Evolutionary conservation across 106 monocot genomes (phyloP), one percentile per base, ranked within the genome.

Genomic region (Acorus calamus): DNA sequence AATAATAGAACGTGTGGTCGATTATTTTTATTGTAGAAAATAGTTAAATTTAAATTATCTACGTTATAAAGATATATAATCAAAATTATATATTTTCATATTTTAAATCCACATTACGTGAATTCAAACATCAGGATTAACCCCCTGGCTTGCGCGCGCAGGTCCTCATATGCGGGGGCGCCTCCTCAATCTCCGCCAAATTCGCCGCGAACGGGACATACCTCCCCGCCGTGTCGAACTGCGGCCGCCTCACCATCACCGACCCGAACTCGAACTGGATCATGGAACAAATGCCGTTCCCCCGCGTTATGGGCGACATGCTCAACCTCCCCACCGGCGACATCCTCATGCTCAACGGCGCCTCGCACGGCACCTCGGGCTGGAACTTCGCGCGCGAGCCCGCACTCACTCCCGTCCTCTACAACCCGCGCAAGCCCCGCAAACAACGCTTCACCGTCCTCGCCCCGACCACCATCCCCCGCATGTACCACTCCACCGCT

Each of bases 111-210:
- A 28, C 28, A 28, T 28, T 28, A 28, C 1, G 28, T 28, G 28
- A 28, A 28, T 28, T 28, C 28, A 28, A 28, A 28, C 28, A 28
- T 28, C 28, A 28, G 0, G 28, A 28, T 28, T 28, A 28, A 28
- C 28, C 28, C 28, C 1, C 28, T 28, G 28, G 28, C 28, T 28
- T 28, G 28, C 28, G 28, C 28, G 28, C 28, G 4, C 69, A 94
- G 57, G 84, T 94, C 66, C 52, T 94, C 41, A 57, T 94, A 6
- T 94, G 94, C 74, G 89, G 94, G 49, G 92, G 92, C 56, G 53
- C 77, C 0, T 14, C 49, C 4, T 67, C 65, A 11, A 57, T 66
- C 1, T 68, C 84, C 57, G 66, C 73, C 61, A 42, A n/a, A 2
- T 11, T 60, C 1, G 92, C 77, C 43, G 60, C 57, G 2, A 53